Evolutionary conservation across 2,329 filamentous ascomycete genomes (phyloP), one percentile per base, ranked within the genome.

Genomic region (Ascomycota sp.): DNA sequence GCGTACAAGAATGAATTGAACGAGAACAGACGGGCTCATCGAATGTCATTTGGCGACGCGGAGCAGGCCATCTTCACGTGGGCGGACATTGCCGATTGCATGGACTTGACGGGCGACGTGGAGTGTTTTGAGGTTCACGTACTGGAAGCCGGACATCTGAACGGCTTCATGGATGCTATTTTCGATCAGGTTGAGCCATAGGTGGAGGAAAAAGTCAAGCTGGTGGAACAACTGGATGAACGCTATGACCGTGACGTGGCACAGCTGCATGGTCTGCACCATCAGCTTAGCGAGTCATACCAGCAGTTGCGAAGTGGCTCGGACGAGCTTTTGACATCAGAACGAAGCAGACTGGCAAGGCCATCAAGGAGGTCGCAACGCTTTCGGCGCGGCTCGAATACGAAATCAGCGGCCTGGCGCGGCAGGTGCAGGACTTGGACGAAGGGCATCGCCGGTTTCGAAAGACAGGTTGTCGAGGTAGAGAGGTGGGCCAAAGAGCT

Each of bases 321-420:
- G 2, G 67, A 75, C 22, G 75, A 79, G 33, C 55, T 82, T 11
- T 53, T 93, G 8, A 61, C 63, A 0, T 69, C 75, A 28, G 78
- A 91, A 51, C 68, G 74, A 25, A 61, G 63, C 15, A 62, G 66
- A 30, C 57, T 92, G 23, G 65, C 4, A 80, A 89, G 44, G 65
- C 65, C 11, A 59, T 83, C 35, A 76, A 76, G 47, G 79, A 89
- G 37, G 62, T 94, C 10, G 83, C 92, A 47, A 67, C 76, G 15
- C 58, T 91, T 24, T 71, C 76, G 3, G 81, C 82, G 13, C 85
- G 85, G 51, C 61, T 95, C 32, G 85, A 95, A 43, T 95, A 95
- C 50, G 86, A 94, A 56, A 75, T 94, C 36, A 69, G 76, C 35
- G 71, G 73, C 11, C 57, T 95, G n/a, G 63, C 72, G 29, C 71